Evolutionary conservation across 129 eudicot genomes (phyloP).

Genomic region (Flaveria trinervia): DNA sequence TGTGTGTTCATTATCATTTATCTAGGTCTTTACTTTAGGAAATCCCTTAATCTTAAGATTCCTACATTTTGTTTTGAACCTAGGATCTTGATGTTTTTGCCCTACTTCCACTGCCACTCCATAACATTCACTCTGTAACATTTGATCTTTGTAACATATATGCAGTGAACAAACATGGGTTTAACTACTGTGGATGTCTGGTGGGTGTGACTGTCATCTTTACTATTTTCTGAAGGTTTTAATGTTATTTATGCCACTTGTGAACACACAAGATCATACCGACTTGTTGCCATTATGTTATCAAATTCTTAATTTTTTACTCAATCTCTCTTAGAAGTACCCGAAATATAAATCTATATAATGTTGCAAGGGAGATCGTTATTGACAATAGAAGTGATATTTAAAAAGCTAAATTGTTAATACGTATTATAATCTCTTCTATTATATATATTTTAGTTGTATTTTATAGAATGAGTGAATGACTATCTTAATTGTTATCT

Average conservation of each 20-base stretch:
- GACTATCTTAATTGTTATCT: too few species aligned
- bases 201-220: neutral
- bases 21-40: slow-evolving; percentile 2
- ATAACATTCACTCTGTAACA: slow-evolving; percentile 6
- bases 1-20: neutral
- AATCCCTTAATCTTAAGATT: neutral
- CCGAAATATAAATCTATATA: too few species aligned
- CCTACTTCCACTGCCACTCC: neutral
- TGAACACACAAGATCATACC: neutral
- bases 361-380: too few species aligned
- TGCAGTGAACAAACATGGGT: neutral
- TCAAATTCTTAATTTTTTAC: too few species aligned
- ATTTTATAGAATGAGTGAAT: too few species aligned
- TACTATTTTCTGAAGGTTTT: neutral
- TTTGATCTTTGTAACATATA: slow-evolving; percentile 21
- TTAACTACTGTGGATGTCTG: neutral
- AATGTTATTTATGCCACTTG: neutral
- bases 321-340: too few species aligned
- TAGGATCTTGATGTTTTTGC: slow-evolving; percentile 12
- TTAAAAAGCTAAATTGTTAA: too few species aligned
- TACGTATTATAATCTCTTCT: too few species aligned
- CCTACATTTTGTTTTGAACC: neutral
- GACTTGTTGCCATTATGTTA: too few species aligned
- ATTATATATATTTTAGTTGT: too few species aligned
- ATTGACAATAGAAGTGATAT: too few species aligned